A percentile compares a stretch with the other conserved stretches of the same genome.
Evolutionary conservation across 2,329 filamentous ascomycete genomes (phyloP).

Genomic region (Trichophyton simii): DNA sequence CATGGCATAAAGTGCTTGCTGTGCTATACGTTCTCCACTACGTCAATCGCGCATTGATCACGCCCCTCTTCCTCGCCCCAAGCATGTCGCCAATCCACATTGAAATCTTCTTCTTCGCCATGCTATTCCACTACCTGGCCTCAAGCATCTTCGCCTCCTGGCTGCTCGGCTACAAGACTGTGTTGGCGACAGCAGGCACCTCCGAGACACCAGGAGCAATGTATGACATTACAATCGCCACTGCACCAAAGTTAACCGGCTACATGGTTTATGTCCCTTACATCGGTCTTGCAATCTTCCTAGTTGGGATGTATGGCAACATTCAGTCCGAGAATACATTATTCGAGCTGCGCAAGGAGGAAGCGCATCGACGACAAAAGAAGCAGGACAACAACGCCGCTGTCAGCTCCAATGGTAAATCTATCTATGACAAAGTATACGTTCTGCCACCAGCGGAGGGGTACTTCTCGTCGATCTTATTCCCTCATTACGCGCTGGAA

Average conservation of each 20-base stretch:
- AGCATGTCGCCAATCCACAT: slow-evolving; percentile 85
- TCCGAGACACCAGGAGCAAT: slow-evolving; percentile 7
- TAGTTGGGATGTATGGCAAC: slow-evolving; percentile 63
- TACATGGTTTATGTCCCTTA: slow-evolving; percentile 31
- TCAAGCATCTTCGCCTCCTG: slow-evolving; percentile 65
- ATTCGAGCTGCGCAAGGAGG: slow-evolving; percentile 67
- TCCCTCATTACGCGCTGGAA: slow-evolving; percentile 89
- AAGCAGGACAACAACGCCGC: slow-evolving; percentile 39
- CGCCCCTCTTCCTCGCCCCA: slow-evolving; percentile 65
- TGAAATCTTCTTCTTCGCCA: slow-evolving; percentile 50
- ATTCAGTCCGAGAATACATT: slow-evolving; percentile 84
- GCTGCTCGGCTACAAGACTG: slow-evolving; percentile 64
- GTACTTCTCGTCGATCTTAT: slow-evolving; percentile 70
- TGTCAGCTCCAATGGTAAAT: slow-evolving; percentile 15
- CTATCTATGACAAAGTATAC: slow-evolving; percentile 63
- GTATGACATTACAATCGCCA: slow-evolving; percentile 39
- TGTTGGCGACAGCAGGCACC: slow-evolving; percentile 14
- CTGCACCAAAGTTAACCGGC: slow-evolving; percentile 36
- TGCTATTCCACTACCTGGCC: slow-evolving; percentile 69
- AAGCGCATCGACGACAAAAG: slow-evolving; percentile 39
- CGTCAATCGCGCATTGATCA: slow-evolving; percentile 72
- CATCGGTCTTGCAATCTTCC: slow-evolving; percentile 62
- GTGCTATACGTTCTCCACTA: slow-evolving; percentile 64
- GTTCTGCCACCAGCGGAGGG: slow-evolving; percentile 69
- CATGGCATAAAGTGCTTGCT: slow-evolving; percentile 26